Base-by-base conservation (phyloP, 202 grass and related monocot species). In the Setaria viridis region DNA sequence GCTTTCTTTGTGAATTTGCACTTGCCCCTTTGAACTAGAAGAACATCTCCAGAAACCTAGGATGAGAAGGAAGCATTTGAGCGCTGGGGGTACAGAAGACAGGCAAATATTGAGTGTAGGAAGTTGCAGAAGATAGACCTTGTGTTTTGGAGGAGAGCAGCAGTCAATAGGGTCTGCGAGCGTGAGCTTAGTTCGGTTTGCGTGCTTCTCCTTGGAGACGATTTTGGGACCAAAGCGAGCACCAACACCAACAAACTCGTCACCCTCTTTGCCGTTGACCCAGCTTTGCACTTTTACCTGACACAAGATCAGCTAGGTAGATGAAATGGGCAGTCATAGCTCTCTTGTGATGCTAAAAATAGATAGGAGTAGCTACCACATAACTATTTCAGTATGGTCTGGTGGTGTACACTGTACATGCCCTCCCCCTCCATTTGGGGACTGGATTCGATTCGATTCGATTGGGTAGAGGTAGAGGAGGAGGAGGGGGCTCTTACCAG, bases 231-330 rank as follows among this genome's bases (percentile, higher is more conserved):
- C 96, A 56, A 98, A 98, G 14, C 95, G 88, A 29, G 95, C 95
- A 58, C 95, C 93, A 19, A 98, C 95, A 41, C 95, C 95, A 56
- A 98, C 95, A 77, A 92, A 95, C 77, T 98, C 93, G 12, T 67
- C 84, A 30, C 73, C 88, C 78, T 95, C 93, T 15, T 82, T 84
- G 51, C 66, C 59, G 30, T 91, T 83, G 46, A 95, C 82, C 96
- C 96, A 98, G 46, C 89, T 98, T 88, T 98, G 96, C 81, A 98
- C 93, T 89, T 98, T 98, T 30, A 98, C 91, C 96, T 98, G 66
- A 51, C 45, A 51, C 45, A 80, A 33, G 12, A 67, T 13, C 9
- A 20, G 53, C 35, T 5, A 57, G 2, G 55, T 9, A 45, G 19
- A 57, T 55, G 53, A 55, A 55, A 55, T 6, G 14, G 53, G 20